Conservation (phyloP, 179 eudicot species). For the Dionaea muscipula region DNA sequence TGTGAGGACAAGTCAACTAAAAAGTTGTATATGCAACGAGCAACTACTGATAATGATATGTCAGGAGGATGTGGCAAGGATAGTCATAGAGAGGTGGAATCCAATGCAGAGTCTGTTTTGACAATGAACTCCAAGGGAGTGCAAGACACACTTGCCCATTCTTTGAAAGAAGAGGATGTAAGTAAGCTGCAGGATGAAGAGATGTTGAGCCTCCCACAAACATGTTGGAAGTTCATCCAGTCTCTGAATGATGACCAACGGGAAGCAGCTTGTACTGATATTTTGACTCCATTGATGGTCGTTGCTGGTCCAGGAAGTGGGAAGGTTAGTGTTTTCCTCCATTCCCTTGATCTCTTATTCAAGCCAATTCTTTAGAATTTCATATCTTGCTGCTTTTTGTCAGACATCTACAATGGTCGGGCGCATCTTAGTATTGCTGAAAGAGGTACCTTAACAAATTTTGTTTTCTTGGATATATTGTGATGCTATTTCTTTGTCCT, state of each 20-base stretch:
- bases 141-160: conserved; percentile 9
- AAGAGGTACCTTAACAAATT: conserved; percentile 35
- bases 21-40: conserved; percentile 15
- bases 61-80: conserved; percentile 12
- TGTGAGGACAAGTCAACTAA: conserved; percentile 34
- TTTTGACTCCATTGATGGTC: conserved; percentile 68
- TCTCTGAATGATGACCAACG: conserved; percentile 62
- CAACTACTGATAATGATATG: conserved; percentile 10
- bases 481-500: neutral
- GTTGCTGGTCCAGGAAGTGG: conserved; percentile 99
- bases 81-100: conserved; percentile 12
- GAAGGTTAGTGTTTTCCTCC: conserved; percentile 39
- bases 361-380: conserved; percentile 2
- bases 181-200: conserved; percentile 11
- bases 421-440: conserved; percentile 69
- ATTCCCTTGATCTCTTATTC: neutral
- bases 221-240: conserved; percentile 48
- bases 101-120: conserved; percentile 9
- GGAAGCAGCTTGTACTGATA: conserved; percentile 77
- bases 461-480: neutral
- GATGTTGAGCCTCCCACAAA: conserved; percentile 37
- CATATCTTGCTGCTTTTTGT: conserved; percentile 8
- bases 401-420: conserved; percentile 99
- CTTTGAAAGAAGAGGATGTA: conserved; percentile 9
- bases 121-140: conserved; percentile 3